A percentile compares a stretch with the other conserved stretches of the same genome.
phyloP scores from a whole-genome alignment of 2,329 filamentous ascomycete genomes.

The Lomentospora prolificans region DNA sequence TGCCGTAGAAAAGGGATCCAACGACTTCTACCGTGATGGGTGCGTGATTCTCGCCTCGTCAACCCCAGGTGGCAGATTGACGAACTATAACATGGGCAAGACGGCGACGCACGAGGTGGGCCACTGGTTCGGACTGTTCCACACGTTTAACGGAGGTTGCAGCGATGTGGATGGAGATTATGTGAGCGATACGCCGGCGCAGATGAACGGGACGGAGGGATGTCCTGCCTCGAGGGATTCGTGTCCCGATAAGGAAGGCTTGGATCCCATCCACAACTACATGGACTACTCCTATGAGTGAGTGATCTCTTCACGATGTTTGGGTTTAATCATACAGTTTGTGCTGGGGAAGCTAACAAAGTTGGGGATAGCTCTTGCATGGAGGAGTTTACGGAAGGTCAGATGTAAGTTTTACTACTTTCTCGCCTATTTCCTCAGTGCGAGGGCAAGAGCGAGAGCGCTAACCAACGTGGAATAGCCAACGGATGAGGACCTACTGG shows the following conservation, averaged over 20 bases:
- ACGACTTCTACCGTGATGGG: conserved; percentile 25
- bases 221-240: conserved; percentile 24
- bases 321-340: too few species aligned
- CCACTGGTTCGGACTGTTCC: conserved; percentile 32
- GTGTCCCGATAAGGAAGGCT: conserved; percentile 14
- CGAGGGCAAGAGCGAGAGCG: too few species aligned
- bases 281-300: conserved; percentile 24
- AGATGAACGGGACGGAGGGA: conserved; percentile 21
- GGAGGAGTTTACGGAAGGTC: conserved; percentile 29
- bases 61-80: conserved; percentile 25
- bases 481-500: conserved; percentile 28
- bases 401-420: conserved; percentile 15
- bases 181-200: conserved; percentile 30
- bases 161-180: conserved; percentile 23
- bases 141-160: conserved; percentile 29
- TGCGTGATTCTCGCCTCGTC: conserved; percentile 28
- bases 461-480: conserved; percentile 6
- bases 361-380: conserved; percentile 23
- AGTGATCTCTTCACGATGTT: too few species aligned
- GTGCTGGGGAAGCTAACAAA: conserved; percentile 14
- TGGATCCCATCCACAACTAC: conserved; percentile 20
- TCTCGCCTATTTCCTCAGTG: too few species aligned
- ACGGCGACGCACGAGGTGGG: conserved; percentile 26
- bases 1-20: conserved; percentile 8
- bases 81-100: conserved; percentile 22